Percentiles rank a stretch among this genome's conserved stretches.
These are phyloP conservation scores for Carallia pectinifolia DNA, from an alignment of 345 rosid species.

Conservation along the genomic window DNA sequence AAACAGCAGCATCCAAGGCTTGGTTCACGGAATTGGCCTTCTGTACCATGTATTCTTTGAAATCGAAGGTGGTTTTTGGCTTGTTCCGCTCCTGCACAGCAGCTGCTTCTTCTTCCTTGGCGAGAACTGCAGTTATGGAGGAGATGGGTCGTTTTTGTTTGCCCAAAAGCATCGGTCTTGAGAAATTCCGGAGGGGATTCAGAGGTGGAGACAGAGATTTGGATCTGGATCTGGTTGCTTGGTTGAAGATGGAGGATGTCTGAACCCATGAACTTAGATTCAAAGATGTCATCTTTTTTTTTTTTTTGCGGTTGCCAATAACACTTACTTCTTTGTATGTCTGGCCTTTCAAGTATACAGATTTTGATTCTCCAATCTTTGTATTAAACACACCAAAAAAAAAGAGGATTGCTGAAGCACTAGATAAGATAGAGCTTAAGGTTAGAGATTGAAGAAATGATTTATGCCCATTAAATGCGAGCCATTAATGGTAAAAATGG, in stretches of 20 bases:
- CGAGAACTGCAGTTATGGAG: conserved; percentile 44
- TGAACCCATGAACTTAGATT: conserved; percentile 47
- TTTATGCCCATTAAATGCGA: neutral
- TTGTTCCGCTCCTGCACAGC: conserved; percentile 30
- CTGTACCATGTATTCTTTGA: conserved; percentile 62
- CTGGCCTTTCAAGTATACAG: neutral
- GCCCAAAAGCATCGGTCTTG: neutral
- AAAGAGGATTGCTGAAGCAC: too few species aligned
- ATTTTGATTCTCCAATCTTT: too few species aligned
- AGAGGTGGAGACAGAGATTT: conserved; percentile 7
- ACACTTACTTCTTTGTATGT: neutral
- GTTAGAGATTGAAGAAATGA: too few species aligned
- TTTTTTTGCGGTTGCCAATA: too few species aligned
- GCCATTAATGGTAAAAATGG: neutral
- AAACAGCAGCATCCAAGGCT: conserved; percentile 61
- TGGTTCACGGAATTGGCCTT: conserved; percentile 61
- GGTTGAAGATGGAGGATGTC: conserved; percentile 20
- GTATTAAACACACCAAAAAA: too few species aligned
- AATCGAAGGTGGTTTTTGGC: conserved; percentile 49
- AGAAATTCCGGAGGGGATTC: conserved; percentile 8
- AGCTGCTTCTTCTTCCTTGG: conserved; percentile 45
- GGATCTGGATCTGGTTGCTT: conserved; percentile 38
- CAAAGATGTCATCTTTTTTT: conserved; percentile 43
- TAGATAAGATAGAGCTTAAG: too few species aligned
- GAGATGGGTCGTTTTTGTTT: conserved; percentile 27